Percentiles rank a stretch among this genome's conserved stretches.
phyloP scores from a whole-genome alignment of 768 basidiomycete species.

The Mycena leptocephala region DNA sequence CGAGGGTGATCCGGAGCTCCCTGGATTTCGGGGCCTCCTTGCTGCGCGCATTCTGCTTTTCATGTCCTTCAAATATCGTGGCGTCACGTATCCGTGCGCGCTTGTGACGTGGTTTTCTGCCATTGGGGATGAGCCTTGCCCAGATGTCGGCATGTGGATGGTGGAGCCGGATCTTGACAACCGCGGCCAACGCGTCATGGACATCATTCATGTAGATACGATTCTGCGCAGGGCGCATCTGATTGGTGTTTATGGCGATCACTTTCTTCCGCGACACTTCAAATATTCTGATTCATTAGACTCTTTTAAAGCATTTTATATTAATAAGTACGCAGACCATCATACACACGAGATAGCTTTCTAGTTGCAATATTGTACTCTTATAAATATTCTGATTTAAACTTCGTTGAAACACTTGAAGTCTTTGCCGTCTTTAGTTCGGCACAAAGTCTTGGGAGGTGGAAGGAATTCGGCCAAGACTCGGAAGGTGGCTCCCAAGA shows the following conservation, averaged over 20 bases:
- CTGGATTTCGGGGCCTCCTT: slow-evolving; percentile 44
- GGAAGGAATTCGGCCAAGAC: not conserved
- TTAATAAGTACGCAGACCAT: slow-evolving; percentile 52
- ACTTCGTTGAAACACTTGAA: not conserved
- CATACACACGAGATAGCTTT: slow-evolving; percentile 48
- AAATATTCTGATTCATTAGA: slow-evolving; percentile 41
- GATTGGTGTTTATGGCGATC: slow-evolving; percentile 39
- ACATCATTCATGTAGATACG: slow-evolving; percentile 35
- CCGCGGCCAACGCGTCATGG: not conserved
- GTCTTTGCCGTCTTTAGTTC: not conserved
- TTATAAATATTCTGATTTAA: not conserved
- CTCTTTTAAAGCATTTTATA: slow-evolving; percentile 43
- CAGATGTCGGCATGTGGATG: slow-evolving; percentile 48
- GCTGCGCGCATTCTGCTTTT: slow-evolving; percentile 44
- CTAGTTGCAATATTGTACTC: slow-evolving; percentile 17
- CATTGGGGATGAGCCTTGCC: slow-evolving; percentile 37
- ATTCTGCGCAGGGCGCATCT: slow-evolving; percentile 41
- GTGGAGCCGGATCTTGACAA: slow-evolving; percentile 38
- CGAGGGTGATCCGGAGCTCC: slow-evolving; percentile 22
- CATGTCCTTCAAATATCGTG: slow-evolving; percentile 40
- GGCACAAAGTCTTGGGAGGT: not conserved
- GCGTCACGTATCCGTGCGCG: slow-evolving; percentile 41
- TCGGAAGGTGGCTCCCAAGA: too few relatives aligned
- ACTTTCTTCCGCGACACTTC: slow-evolving; percentile 37
- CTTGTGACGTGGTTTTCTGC: slow-evolving; percentile 43